Base-by-base conservation (phyloP, 2,329 filamentous ascomycete genomes). In the Blastomyces percursus region DNA sequence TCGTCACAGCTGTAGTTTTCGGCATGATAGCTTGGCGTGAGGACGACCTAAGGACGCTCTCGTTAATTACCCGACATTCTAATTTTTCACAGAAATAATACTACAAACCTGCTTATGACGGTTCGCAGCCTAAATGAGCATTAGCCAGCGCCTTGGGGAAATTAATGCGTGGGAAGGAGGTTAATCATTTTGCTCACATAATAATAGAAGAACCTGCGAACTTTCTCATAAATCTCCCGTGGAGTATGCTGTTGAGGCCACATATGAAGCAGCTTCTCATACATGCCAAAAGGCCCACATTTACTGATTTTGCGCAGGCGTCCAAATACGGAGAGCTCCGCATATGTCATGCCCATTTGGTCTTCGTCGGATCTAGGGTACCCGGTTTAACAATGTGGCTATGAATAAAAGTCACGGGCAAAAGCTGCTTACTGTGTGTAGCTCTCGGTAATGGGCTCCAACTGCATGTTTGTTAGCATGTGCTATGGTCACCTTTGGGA, bases 381-480 rank as follows among this genome's bases (percentile, higher is more conserved):
- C 24, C 6, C 21, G 4, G 27, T 12, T 59, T 48, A 48, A 42
- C 14, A 21, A 3, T 19, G 57, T 59, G 19, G n/a, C 9, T 8
- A 35, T 59, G 38, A 30, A 14, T 59, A 12, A 32, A 19, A 27
- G 63, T 57, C 59, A 55, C 2, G n/a, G 14, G 30, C 14, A 46
- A 30, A n/a, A 2, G 9, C 8, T 24, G 51, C 35, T 56, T 48
- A 61, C 52, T 84, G 81, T 3, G 79, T 78, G 67, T 87, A 86
- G 21, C 77, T 77, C 5, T 81, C 79, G 0, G 85, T 86, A 56
- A 89, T 82, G 8, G 87, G 87, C 66, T 87, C 82, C 70, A 83
- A 76, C 70, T 86, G 14, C 6, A 16, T 27, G 48, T 27, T 54
- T 27, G 46, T 51, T 27, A 55, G 44, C 9, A 2, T 52, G 11